phyloP scores from a whole-genome alignment of 1,284 basidiomycete genomes.

The Abortiporus biennis region DNA sequence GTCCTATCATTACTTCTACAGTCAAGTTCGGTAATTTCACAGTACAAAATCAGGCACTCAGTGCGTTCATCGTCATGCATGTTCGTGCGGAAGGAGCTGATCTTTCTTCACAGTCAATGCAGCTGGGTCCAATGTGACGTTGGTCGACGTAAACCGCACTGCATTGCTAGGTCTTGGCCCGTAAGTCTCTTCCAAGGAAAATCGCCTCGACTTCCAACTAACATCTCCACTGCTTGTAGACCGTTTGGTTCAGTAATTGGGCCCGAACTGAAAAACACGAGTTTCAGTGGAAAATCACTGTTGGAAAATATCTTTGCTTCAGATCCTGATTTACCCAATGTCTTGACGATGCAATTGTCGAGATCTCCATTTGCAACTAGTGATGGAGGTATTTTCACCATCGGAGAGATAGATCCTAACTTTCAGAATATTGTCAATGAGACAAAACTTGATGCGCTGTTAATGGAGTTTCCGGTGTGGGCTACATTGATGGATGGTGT shows the following conservation, averaged over 20 bases:
- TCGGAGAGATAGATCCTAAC: constrained; percentile 14
- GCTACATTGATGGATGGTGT: constrained; percentile 11
- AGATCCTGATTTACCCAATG: neutral
- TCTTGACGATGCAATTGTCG: neutral
- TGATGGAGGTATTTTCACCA: constrained; percentile 19
- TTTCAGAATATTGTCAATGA: constrained; percentile 7
- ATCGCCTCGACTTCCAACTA: neutral
- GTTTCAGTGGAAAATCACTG: neutral
- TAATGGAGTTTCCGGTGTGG: constrained; percentile 8
- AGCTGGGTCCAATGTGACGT: constrained; percentile 2
- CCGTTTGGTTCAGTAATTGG: neutral
- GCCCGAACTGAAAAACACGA: neutral
- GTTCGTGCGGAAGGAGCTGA: neutral
- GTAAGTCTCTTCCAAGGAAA: constrained; percentile 1
- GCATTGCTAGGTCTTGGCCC: constrained; percentile 5
- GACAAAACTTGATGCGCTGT: constrained; percentile 8
- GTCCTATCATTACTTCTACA: neutral
- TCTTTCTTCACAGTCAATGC: constrained; percentile 2
- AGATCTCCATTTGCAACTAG: constrained; percentile 10
- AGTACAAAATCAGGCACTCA: constrained; percentile 6
- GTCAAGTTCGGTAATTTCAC: constrained; percentile 8
- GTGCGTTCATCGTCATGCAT: neutral
- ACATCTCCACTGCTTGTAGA: neutral
- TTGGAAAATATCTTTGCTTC: constrained; percentile 1
- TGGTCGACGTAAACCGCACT: neutral